Conservation (phyloP, 2,329 filamentous ascomycete species). For the Amauroascus niger region DNA sequence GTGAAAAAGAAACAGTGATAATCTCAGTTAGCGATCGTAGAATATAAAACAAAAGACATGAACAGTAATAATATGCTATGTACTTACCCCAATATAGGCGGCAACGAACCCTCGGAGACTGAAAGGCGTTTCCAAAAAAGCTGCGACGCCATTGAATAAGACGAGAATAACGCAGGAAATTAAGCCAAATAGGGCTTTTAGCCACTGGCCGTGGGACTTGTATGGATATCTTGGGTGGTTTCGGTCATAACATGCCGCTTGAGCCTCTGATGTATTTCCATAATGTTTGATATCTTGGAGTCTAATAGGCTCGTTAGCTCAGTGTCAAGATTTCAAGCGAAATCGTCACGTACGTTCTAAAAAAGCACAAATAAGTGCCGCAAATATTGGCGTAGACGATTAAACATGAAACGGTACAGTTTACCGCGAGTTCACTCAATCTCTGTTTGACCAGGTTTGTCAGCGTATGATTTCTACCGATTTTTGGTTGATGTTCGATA, state of each 20-base stretch:
- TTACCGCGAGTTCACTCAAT: conserved; percentile 32
- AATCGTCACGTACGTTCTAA: conserved; percentile 25
- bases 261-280: conserved; percentile 29
- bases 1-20: not conserved
- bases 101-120: conserved; percentile 31
- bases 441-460: conserved; percentile 22
- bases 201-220: conserved; percentile 24
- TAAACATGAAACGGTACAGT: conserved; percentile 33
- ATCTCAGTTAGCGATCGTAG: no score
- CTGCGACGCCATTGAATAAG: conserved; percentile 20
- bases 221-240: conserved; percentile 24
- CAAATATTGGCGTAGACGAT: conserved; percentile 36
- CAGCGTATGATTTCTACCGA: not conserved
- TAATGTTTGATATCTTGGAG: conserved; percentile 33
- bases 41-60: not conserved
- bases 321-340: not conserved
- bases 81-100: conserved; percentile 35
- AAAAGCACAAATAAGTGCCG: conserved; percentile 30
- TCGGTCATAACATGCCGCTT: conserved; percentile 19
- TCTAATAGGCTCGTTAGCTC: conserved; percentile 20
- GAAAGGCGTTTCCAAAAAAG: conserved; percentile 25
- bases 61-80: conserved; percentile 15
- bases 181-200: conserved; percentile 23
- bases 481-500: not conserved
- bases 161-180: conserved; percentile 19